These are phyloP conservation scores for Cenchrus fungigraminus DNA, from an alignment of 176 grass and related monocot species.

Conservation along the genomic window DNA sequence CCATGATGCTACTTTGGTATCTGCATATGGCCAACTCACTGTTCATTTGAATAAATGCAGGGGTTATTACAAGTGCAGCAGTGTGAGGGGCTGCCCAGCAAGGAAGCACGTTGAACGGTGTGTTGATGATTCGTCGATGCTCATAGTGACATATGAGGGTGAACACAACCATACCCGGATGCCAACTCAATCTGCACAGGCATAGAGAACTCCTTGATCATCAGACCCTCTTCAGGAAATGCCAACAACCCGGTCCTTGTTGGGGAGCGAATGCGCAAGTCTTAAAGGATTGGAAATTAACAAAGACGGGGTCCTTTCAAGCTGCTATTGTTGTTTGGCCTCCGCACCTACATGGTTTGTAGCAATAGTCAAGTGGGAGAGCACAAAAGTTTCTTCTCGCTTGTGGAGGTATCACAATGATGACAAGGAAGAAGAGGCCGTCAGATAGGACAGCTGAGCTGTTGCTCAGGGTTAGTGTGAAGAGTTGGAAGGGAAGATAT, in stretches of 20 bases:
- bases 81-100: slow-evolving; percentile 81
- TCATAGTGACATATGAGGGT: slow-evolving; percentile 79
- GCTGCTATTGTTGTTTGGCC: slow-evolving; percentile 32
- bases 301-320: slow-evolving; percentile 23
- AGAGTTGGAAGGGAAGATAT: slow-evolving; percentile 7
- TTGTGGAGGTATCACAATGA: slow-evolving; percentile 16
- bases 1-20: not conserved
- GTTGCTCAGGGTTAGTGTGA: not conserved
- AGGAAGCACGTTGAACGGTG: slow-evolving; percentile 89
- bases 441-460: slow-evolving; percentile 18
- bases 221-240: not conserved
- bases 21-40: slow-evolving; percentile 12
- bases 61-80: slow-evolving; percentile 97
- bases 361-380: slow-evolving; percentile 4
- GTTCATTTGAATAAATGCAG: slow-evolving; percentile 50
- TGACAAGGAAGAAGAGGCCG: not conserved
- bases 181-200: slow-evolving; percentile 54
- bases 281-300: not conserved
- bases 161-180: slow-evolving; percentile 76
- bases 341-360: slow-evolving; percentile 6
- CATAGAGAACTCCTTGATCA: slow-evolving; percentile 20
- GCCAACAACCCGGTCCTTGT: not conserved
- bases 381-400: slow-evolving; percentile 23
- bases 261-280: not conserved
- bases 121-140: slow-evolving; percentile 80